A percentile compares a stretch with the other conserved stretches of the same genome.
Evolutionary conservation across 2,329 filamentous ascomycete genomes (phyloP).

Genomic region (Ophiostoma ulmi): DNA sequence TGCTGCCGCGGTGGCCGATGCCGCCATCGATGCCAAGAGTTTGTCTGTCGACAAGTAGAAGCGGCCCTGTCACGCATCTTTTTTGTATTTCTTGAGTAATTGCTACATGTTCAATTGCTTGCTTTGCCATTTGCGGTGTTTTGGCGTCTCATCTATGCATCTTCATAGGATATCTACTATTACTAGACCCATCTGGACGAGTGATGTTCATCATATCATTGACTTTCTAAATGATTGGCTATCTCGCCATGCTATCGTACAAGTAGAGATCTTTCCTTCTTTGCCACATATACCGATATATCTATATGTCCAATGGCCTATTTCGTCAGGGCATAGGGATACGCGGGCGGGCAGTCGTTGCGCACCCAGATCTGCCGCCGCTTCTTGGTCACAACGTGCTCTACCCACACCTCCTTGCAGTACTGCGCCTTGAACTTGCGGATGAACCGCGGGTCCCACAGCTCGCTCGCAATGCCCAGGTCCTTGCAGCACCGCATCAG

Average conservation of each 20-base stretch:
- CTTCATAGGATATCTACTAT: background rate
- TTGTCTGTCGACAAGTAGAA: conserved; percentile 38
- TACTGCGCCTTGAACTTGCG: conserved; percentile 70
- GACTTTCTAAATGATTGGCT: background rate
- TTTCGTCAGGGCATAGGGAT: conserved; percentile 45
- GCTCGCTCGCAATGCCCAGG: conserved; percentile 84
- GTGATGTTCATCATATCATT: background rate
- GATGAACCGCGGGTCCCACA: conserved; percentile 94
- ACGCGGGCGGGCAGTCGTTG: conserved; percentile 71
- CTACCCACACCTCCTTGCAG: conserved; percentile 79
- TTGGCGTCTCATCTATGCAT: background rate
- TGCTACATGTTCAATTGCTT: conserved; percentile 5
- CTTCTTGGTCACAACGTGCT: conserved; percentile 82
- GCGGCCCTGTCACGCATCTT: background rate
- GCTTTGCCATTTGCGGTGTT: background rate
- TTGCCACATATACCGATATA: too few species aligned
- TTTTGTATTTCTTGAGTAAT: background rate
- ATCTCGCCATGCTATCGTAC: conserved; percentile 1
- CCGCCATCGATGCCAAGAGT: conserved; percentile 33
- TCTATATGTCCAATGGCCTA: background rate
- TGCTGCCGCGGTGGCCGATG: conserved; percentile 34
- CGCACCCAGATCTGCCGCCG: conserved; percentile 80
- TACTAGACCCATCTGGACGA: background rate
- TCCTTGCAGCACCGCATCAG: conserved; percentile 99
- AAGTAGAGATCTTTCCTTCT: background rate